Conservation (phyloP, 1,139 yeast species). For the Protomyces macrosporus region DNA sequence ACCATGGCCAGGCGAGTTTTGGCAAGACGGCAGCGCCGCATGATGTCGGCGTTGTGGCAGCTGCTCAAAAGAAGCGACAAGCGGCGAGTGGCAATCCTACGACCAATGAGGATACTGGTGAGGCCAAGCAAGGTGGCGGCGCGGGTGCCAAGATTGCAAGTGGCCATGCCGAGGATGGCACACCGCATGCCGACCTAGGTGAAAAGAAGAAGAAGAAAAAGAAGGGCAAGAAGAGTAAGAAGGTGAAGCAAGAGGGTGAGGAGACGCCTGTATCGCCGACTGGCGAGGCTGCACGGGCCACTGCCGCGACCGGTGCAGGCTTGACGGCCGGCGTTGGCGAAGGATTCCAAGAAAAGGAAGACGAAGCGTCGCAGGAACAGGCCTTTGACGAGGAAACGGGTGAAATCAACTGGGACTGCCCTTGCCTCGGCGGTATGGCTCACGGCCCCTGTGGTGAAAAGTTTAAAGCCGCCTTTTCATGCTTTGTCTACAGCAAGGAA, state of each 20-base stretch:
- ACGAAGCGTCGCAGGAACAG: slow-evolving; percentile 43
- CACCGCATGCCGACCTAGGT: slow-evolving; percentile 11
- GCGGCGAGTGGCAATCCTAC: slow-evolving; percentile 8
- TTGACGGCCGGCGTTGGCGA: neutral
- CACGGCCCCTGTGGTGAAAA: slow-evolving; percentile 84
- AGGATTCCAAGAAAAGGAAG: slow-evolving; percentile 26
- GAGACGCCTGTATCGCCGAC: neutral
- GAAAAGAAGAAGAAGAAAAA: slow-evolving; percentile 4
- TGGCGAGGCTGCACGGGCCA: neutral
- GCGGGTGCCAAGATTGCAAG: slow-evolving; percentile 23
- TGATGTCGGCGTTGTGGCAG: neutral
- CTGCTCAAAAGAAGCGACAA: slow-evolving; percentile 25
- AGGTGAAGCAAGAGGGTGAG: neutral
- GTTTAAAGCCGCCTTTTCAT: slow-evolving; percentile 88
- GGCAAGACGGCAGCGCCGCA: slow-evolving; percentile 13
- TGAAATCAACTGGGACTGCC: slow-evolving; percentile 99
- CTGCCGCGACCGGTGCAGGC: neutral
- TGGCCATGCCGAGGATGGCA: slow-evolving; percentile 6
- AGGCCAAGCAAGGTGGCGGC: slow-evolving; percentile 22
- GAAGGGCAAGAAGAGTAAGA: neutral
- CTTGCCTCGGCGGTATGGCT: slow-evolving; percentile 86
- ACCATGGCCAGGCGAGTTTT: slow-evolving; percentile 14
- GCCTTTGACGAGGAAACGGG: slow-evolving; percentile 98
- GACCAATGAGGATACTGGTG: slow-evolving; percentile 2
- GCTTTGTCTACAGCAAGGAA: slow-evolving; percentile 88